Base-by-base conservation (phyloP, 192 early-diverging fungal species). In the Mortierella claussenii region DNA sequence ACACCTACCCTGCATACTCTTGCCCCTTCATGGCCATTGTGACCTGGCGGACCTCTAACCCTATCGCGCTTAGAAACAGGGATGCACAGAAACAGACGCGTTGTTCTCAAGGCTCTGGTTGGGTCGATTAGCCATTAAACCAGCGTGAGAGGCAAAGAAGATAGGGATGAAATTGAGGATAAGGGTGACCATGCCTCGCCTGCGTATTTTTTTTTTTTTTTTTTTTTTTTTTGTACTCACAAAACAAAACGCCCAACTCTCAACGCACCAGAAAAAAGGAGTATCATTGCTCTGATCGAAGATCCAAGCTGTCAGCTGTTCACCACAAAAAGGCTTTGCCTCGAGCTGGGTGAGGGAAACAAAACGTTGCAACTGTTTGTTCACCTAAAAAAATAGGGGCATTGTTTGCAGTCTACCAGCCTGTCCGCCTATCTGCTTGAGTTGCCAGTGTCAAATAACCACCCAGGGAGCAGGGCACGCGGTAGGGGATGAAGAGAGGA, bases 141-240 rank as follows among this genome's bases (percentile, higher is more conserved):
- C n/a, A n/a, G n/a, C n/a, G n/a, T n/a, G n/a, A 45, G 17, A 26
- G 17, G 27, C 21, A 49, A 49, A 49, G 12, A 49, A 49, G 27
- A 49, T 49, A 49, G 47, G 47, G 47, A 49, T 49, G 47, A 49
- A n/a, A n/a, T n/a, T n/a, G n/a, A n/a, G n/a, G n/a, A n/a, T n/a
- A n/a, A n/a, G n/a, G n/a, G n/a, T n/a, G n/a, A n/a, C n/a, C n/a
- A n/a, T n/a, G n/a, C n/a, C n/a, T n/a, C n/a, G n/a, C n/a, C n/a
- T n/a, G n/a, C n/a, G n/a, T n/a, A n/a, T n/a, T n/a, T n/a, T n/a
- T n/a, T 40, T 13, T 40, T 13, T 13, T 40, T 40, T 40, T 40
- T 40, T 40, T 40, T 13, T 13, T 13, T 40, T 13, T 40, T 40
- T 40, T 40, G 37, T 40, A 40, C 37, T 7, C 37, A 7, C 7